phyloP scores from a whole-genome alignment of 306 rosid genomes.

The Fagus crenata region DNA sequence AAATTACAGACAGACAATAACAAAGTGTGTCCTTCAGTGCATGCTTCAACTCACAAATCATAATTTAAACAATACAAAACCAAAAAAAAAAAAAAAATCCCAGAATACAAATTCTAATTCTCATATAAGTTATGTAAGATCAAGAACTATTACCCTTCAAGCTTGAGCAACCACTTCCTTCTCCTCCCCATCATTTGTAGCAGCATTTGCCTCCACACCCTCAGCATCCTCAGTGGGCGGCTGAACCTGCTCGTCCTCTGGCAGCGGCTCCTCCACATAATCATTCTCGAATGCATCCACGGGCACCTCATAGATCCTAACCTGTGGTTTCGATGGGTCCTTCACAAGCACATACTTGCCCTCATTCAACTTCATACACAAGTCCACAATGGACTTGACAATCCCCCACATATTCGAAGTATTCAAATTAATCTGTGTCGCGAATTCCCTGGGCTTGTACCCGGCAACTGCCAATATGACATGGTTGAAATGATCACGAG shows the following conservation, averaged over 20 bases:
- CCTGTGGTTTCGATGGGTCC: conserved; percentile 93
- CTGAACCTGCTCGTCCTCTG: conserved; percentile 91
- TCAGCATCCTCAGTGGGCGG: conserved; percentile 70
- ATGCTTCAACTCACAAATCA: neutral
- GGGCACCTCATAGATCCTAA: conserved; percentile 93
- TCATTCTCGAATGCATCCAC: conserved; percentile 88
- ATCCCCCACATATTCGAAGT: conserved; percentile 92
- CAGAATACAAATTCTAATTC: too few species aligned
- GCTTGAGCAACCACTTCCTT: conserved; percentile 48
- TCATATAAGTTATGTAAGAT: neutral
- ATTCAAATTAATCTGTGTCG: conserved; percentile 75
- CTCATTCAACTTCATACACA: conserved; percentile 93
- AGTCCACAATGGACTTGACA: conserved; percentile 92
- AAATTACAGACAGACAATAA: neutral
- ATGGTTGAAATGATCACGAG: conserved; percentile 91
- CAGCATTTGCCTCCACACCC: conserved; percentile 47
- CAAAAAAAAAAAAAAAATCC: neutral
- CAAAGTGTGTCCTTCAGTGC: neutral
- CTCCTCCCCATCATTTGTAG: conserved; percentile 53
- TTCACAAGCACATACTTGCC: conserved; percentile 91
- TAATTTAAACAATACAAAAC: neutral
- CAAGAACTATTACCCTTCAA: conserved; percentile 34
- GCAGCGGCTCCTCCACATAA: conserved; percentile 93
- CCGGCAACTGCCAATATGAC: conserved; percentile 87
- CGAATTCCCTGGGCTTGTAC: conserved; percentile 86